Evolutionary conservation across 768 basidiomycete genomes (phyloP), one percentile per base, ranked within the genome.

Genomic region (Tylopilus cervinicoccineus): DNA sequence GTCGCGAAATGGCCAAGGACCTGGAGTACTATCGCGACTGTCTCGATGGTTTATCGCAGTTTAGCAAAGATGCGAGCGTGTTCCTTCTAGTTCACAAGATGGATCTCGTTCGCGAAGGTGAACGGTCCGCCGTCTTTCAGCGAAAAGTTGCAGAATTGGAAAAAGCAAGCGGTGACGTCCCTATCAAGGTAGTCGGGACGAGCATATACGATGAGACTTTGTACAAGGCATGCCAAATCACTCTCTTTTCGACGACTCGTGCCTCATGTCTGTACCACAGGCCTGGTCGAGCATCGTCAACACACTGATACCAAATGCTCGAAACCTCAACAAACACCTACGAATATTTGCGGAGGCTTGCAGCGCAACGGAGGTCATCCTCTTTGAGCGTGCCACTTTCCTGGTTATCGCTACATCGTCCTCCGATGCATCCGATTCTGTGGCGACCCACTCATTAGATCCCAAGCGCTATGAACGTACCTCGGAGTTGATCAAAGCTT

Each of bases 201-300:
- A 93, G 88, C 62, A 99, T 99, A 55, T 96, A 93, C 69, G 93
- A 99, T 64, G 95, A 99, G 69, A 93, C 88, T 57, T 71, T 99
- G 40, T 99, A 98, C 76, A 93, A 88, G 78, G 94, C 85, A 55
- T 49, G 64, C 28, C 10, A 22, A 20, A 4, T 31, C 38, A 33
- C 28, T 28, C 23, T 39, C 38, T 41, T 17, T n/a, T 44, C 41
- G 17, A n/a, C 24, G n/a, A 40, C 40, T 42, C 47, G 47, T 41
- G 31, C 48, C 43, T 43, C 37, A 64, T 48, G n/a, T 20, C 16
- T 23, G 45, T 19, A 28, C 39, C 10, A 29, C 47, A 98, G 95
- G 96, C 96, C 17, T 98, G 96, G 96, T 98, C 96, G 17, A 85
- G 84, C 54, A 95, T 99, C 51, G 93, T 99, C 14, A 92, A 96